Conservation (phyloP, 495 filamentous ascomycete genomes). For the Endocarpon pusillum region DNA sequence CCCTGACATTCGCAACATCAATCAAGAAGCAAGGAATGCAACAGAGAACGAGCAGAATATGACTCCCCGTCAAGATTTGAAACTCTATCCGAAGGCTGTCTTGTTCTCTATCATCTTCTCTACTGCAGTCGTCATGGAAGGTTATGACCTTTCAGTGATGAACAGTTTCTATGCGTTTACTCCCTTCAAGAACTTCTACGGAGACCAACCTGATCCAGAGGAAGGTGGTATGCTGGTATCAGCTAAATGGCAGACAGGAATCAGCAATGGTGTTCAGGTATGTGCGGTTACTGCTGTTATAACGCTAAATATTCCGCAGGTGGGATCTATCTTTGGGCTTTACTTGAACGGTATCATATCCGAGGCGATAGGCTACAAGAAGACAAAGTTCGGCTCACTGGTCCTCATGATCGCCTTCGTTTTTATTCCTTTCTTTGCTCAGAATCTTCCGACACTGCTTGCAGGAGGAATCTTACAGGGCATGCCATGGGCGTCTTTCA, state of each 20-base stretch:
- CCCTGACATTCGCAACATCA: slow-evolving; percentile 15
- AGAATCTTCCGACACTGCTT: slow-evolving; percentile 48
- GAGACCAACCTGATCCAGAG: slow-evolving; percentile 32
- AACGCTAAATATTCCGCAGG: too few species aligned
- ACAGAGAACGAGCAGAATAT: slow-evolving; percentile 31
- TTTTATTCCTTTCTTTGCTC: slow-evolving; percentile 61
- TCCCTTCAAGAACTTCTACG: slow-evolving; percentile 54
- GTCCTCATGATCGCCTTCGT: slow-evolving; percentile 49
- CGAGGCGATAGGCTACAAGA: slow-evolving; percentile 56
- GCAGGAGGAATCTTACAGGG: slow-evolving; percentile 62
- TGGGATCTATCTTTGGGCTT: slow-evolving; percentile 61
- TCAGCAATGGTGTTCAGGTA: slow-evolving; percentile 50
- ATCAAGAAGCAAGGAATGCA: slow-evolving; percentile 27
- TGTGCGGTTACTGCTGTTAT: too few species aligned
- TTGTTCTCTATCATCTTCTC: slow-evolving; percentile 37
- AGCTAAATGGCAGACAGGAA: slow-evolving; percentile 58
- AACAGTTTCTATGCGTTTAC: slow-evolving; percentile 32
- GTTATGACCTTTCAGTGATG: slow-evolving; percentile 37
- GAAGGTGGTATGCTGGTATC: slow-evolving; percentile 53
- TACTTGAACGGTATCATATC: slow-evolving; percentile 62
- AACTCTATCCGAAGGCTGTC: slow-evolving; percentile 39
- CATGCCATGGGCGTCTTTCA: slow-evolving; percentile 72
- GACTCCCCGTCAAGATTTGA: slow-evolving; percentile 27
- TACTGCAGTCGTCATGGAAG: slow-evolving; percentile 38
- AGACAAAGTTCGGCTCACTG: slow-evolving; percentile 54